Evolutionary conservation across 345 rosid species (phyloP), one percentile per base, ranked within the genome.

Genomic region (Litchi chinensis): DNA sequence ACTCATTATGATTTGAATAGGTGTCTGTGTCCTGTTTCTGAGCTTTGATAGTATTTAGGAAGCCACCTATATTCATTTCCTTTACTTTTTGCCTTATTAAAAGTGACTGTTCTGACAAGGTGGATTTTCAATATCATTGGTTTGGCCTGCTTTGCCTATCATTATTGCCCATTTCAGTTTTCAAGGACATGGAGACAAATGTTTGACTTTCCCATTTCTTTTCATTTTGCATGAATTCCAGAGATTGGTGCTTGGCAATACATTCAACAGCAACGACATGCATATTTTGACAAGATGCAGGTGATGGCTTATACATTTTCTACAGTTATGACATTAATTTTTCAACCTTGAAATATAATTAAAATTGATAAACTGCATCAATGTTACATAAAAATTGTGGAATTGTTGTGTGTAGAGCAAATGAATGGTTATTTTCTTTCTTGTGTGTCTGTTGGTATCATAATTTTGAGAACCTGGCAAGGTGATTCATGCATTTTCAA

Each of bases 241-340:
- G 97, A 91, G 85, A 68, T 86, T 82, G 99, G 98, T 82, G 98
- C 97, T 77, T 95, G 97, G 98, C 86, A 92, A 83, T 86, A 88
- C 75, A 84, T 95, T 82, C 90, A 92, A 77, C 86, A 90, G 73
- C 92, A 93, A 71, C 88, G 97, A 56, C 97, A 91, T 88, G 98
- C 99, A 1, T 91, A 90, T 84, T 95, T 95, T 82, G 97, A 93
- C 88, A 89, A 85, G 87, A 93, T 95, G 98, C 97, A 95, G 97
- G 99, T 95, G 71, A 77, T 76, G 24, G 65, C 65, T 66, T 24
- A 65, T 68, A 24, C 68, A 28, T 67, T 75, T 32, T 50, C 44
- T 62, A 39, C 43, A 70, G 63, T 59, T 28, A 26, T 6, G 62
- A 10, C 77, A 28, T 50, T 71, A 19, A 4, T 32, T 16, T n/a